phyloP scores from a whole-genome alignment of 352 stramenopile species.

The Phytophthora fragariaefolia region DNA sequence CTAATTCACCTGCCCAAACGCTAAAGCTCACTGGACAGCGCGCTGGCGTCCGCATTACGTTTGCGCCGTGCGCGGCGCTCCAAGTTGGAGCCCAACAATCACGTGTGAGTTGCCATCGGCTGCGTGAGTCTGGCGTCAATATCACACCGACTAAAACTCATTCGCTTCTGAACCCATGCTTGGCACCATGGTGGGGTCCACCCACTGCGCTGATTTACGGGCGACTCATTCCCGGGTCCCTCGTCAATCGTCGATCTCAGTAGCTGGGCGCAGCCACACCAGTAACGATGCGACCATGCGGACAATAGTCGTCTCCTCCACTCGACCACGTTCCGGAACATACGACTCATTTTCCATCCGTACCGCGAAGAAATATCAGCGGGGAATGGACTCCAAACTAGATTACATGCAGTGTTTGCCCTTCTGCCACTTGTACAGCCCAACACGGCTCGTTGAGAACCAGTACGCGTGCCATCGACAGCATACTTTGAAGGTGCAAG shows the following conservation, averaged over 20 bases:
- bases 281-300: neutral
- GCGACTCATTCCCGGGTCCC: neutral
- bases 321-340: neutral
- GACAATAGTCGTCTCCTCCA: neutral
- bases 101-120: neutral
- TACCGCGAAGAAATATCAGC: neutral
- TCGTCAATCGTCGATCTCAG: constrained; percentile 5
- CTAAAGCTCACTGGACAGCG: neutral
- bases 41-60: constrained; percentile 6
- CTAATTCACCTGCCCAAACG: constrained; percentile 5
- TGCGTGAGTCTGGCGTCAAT: neutral
- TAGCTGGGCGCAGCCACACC: neutral
- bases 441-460: neutral
- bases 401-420: neutral
- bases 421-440: constrained; percentile 6
- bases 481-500: no score
- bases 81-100: neutral
- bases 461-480: neutral
- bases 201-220: constrained; percentile 8
- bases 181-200: no score
- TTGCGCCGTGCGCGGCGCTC: constrained; percentile 5
- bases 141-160: neutral
- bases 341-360: neutral
- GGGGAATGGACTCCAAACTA: neutral
- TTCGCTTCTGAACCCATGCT: neutral